A percentile compares a stretch with the other conserved stretches of the same genome.
phyloP scores from a whole-genome alignment of 2,329 filamentous ascomycete genomes.

The Pseudogymnoascus sp. region DNA sequence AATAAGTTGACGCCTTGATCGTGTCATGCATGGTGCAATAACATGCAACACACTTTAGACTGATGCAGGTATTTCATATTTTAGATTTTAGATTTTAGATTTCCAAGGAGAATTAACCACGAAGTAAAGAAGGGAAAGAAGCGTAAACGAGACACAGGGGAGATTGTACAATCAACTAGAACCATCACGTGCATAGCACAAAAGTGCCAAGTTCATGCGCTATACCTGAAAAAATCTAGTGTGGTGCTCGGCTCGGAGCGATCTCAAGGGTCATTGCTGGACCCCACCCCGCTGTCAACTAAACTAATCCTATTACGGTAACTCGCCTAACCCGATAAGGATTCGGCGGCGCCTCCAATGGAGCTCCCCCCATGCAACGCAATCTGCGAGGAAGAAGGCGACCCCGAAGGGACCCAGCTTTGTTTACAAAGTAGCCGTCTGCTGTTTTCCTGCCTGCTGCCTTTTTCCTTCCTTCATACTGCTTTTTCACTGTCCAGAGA shows the following conservation, averaged over 20 bases:
- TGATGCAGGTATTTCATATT: not conserved
- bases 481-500: slow-evolving; percentile 3
- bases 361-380: slow-evolving; percentile 7
- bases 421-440: slow-evolving; percentile 3
- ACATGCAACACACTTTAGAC: not conserved
- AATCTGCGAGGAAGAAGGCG: slow-evolving; percentile 6
- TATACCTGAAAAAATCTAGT: not conserved
- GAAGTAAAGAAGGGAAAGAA: not conserved
- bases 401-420: slow-evolving; percentile 2
- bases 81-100: not conserved
- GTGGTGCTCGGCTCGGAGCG: not conserved
- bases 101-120: not conserved
- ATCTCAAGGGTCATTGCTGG: slow-evolving; percentile 4
- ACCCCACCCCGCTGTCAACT: slow-evolving; percentile 2
- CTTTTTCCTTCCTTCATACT: slow-evolving; percentile 2
- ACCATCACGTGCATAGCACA: slow-evolving; percentile 6
- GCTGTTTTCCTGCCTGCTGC: not conserved
- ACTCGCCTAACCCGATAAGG: not conserved
- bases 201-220: slow-evolving; percentile 6
- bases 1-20: not conserved
- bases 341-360: not conserved
- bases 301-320: not conserved
- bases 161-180: not conserved
- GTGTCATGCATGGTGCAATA: not conserved
- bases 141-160: not conserved